Base-by-base conservation (phyloP, 2,329 filamentous ascomycete genomes). In the Phyllosticta citribraziliensis region DNA sequence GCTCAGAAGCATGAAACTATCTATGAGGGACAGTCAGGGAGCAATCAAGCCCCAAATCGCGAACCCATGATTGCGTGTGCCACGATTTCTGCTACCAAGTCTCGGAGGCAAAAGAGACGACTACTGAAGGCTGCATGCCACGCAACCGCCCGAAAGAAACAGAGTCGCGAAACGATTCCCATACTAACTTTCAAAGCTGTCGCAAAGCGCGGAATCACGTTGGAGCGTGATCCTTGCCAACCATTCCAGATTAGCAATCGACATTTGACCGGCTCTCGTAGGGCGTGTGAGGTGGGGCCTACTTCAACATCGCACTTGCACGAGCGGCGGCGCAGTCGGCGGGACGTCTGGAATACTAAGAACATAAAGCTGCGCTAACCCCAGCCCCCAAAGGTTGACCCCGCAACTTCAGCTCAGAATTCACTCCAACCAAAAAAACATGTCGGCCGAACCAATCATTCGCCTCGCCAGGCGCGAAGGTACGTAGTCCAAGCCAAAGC, bases 381-480 rank as follows among this genome's bases (percentile, higher is more conserved):
- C 40, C 12, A 47, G 40, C 40, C 40, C 40, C 40, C 40, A 47
- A 47, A n/a, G 14, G 12, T 33, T 12, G 22, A 22, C 24, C 30
- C 53, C 50, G 12, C 27, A 24, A 12, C 27, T 5, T 5, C 27
- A 0, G 27, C 24, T 30, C 51, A 47, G 27, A 19, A 47, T 52
- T 22, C 11, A 10, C 25, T 19, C 3, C 27, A 12, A 24, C 55
- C 57, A 22, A 2, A 62, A 62, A 22, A 22, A 22, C 22, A 22
- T 62, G 60, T 62, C 60, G 12, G 52, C 57, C 22, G 22, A 35
- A 12, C 66, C 72, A n/a, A 72, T 71, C 24, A 78, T 87, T 67
- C 80, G 82, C 58, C 81, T 85, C 64, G 86, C 86, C 8, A 80
- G 79, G 24, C 80, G 80, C 22, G 78, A 85, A 78, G 85, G 85